Conservation (phyloP, 106 monocot genomes). For the Hemerocallis citrina region DNA sequence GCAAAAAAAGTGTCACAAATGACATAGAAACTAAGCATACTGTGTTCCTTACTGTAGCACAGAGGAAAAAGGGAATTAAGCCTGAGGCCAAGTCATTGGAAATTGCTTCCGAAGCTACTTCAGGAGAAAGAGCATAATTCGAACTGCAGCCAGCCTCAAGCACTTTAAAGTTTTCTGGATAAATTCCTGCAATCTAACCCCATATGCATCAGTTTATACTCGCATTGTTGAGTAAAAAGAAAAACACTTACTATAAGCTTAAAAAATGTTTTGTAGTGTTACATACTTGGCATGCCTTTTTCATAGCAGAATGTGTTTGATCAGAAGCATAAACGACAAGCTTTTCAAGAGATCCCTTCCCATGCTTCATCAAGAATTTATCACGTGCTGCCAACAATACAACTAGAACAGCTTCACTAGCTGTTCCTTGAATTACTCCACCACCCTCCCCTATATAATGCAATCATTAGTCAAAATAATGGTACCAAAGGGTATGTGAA, state of each 20-base stretch:
- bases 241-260: neutral
- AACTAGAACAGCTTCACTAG: slow-evolving; percentile 84
- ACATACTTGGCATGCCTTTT: slow-evolving; percentile 85
- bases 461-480: neutral
- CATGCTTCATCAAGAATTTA: slow-evolving; percentile 41
- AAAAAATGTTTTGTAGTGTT: neutral
- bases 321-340: slow-evolving; percentile 93
- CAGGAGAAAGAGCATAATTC: slow-evolving; percentile 31
- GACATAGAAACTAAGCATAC: neutral
- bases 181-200: slow-evolving; percentile 54
- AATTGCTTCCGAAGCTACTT: slow-evolving; percentile 22
- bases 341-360: slow-evolving; percentile 45
- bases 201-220: neutral
- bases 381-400: slow-evolving; percentile 71
- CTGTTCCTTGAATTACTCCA: slow-evolving; percentile 80
- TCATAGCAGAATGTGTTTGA: slow-evolving; percentile 75
- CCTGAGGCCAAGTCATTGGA: slow-evolving; percentile 24
- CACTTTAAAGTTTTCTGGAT: slow-evolving; percentile 30
- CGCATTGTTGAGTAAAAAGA: neutral
- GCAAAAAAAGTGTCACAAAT: neutral
- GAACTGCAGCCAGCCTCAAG: slow-evolving; percentile 23
- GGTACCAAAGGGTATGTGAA: neutral
- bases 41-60: slow-evolving; percentile 55
- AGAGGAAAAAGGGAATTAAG: slow-evolving; percentile 55
- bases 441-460: slow-evolving; percentile 51